Percentiles rank a stretch among this genome's conserved stretches.
These are phyloP conservation scores for Erythrophleum fordii DNA, from an alignment of 306 rosid genomes.

Conservation along the genomic window DNA sequence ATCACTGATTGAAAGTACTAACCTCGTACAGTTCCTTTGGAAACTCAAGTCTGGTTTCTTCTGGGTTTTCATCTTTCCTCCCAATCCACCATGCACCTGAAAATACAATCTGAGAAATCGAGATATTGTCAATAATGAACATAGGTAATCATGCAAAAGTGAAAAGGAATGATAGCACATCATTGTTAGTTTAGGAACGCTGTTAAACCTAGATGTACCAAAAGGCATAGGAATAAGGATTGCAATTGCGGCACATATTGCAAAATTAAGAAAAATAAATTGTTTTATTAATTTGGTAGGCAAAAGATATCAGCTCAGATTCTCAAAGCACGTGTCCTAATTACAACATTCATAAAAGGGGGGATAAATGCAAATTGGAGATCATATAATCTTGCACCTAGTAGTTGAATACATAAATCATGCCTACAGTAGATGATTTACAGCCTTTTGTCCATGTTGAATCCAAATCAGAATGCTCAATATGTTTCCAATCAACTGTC, in stretches of 20 bases:
- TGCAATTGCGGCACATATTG: not conserved
- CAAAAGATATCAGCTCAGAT: not conserved
- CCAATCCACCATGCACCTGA: slow-evolving; percentile 4
- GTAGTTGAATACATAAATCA: not conserved
- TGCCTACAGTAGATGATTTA: not conserved
- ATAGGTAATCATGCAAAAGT: not conserved
- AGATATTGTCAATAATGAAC: not conserved
- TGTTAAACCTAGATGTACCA: not conserved
- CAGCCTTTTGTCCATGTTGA: not conserved
- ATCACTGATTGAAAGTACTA: not conserved
- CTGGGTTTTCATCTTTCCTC: slow-evolving; percentile 11
- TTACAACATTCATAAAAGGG: not conserved
- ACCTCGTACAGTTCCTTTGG: not conserved
- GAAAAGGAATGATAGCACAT: not conserved
- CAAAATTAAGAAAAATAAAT: not conserved
- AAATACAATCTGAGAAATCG: not conserved
- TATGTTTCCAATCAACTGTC: not conserved
- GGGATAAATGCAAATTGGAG: not conserved
- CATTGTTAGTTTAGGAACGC: not conserved
- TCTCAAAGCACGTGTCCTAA: not conserved
- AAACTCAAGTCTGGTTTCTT: slow-evolving; percentile 9
- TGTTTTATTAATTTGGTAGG: not conserved
- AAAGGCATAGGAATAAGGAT: not conserved
- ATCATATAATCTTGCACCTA: not conserved
- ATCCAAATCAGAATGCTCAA: not conserved